These are phyloP conservation scores for Curvularia verruculosa DNA, from an alignment of 2,329 filamentous ascomycete species.

Conservation along the genomic window DNA sequence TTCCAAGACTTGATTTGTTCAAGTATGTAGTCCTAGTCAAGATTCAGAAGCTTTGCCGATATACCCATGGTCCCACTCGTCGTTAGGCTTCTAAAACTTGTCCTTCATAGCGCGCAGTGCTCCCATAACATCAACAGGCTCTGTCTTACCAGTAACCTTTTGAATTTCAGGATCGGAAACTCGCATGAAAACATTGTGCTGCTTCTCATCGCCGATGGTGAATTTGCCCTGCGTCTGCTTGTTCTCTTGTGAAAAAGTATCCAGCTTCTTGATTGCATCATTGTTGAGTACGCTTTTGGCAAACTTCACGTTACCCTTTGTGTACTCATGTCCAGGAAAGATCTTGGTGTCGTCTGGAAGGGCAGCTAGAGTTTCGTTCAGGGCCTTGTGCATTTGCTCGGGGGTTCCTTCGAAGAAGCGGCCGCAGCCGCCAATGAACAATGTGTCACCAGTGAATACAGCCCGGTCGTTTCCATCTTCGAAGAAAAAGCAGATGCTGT, in stretches of 20 bases:
- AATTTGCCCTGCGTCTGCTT: constrained; percentile 92
- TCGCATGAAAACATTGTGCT: constrained; percentile 97
- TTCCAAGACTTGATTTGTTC: neutral
- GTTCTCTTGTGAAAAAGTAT: constrained; percentile 78
- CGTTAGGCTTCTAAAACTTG: constrained; percentile 26
- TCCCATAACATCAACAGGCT: constrained; percentile 83
- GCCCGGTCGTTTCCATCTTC: constrained; percentile 78
- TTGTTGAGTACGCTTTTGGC: constrained; percentile 75
- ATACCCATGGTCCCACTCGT: neutral
- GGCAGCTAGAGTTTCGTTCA: constrained; percentile 82
- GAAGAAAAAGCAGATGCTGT: constrained; percentile 95
- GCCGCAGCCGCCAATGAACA: constrained; percentile 95
- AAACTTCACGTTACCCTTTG: constrained; percentile 95
- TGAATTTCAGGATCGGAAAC: constrained; percentile 85
- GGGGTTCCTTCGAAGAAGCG: constrained; percentile 94
- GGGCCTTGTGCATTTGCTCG: constrained; percentile 83
- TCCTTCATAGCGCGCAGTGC: constrained; percentile 92
- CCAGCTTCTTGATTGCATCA: constrained; percentile 73
- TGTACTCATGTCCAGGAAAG: constrained; percentile 97
- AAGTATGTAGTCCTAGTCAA: too few species aligned
- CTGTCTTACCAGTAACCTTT: constrained; percentile 78
- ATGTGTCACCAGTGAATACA: constrained; percentile 94
- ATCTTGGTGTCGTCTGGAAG: constrained; percentile 91
- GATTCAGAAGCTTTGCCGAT: neutral
- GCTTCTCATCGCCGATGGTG: constrained; percentile 96